Base-by-base conservation (phyloP, 352 stramenopile species). In the Pythium utonaiense region DNA sequence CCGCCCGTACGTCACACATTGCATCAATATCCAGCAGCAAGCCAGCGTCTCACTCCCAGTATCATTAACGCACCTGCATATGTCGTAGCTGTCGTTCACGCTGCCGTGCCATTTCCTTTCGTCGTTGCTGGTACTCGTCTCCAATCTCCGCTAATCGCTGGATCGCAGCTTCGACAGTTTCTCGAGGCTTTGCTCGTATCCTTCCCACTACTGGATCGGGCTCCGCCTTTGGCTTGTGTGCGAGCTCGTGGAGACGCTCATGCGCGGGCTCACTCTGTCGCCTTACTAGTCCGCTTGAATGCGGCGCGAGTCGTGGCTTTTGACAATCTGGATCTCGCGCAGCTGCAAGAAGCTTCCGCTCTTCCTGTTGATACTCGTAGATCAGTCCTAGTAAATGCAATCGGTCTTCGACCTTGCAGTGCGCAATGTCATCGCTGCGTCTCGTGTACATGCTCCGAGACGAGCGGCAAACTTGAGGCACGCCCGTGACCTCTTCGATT, bases 351-450 rank as follows among this genome's bases (percentile, higher is more conserved):
- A 72, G 53, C 13, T 67, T 47, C 4, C 77, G 71, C 40, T 86
- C 79, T 47, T 88, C 74, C 49, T 80, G 77, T 30, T 92, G 78
- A 49, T 86, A 81, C 34, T 86, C 67, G 33, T 90, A 90, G 42
- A 88, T 89, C 25, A 87, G 53, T 1, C 80, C 83, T 24, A 90
- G 73, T 30, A 88, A 57, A 41, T 89, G 78, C 13, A 92, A 57
- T 33, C 83, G 74, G 58, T 86, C 80, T 61, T 89, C 81, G 3
- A 88, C 78, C 57, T 85, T 83, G 55, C 83, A 88, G 1, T 66
- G 69, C 22, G 73, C 73, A 28, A 90, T 56, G 13, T 90, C 82
- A 50, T 89, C 62, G 16, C 70, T 52, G 12, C 74, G 71, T 25
- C 69, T 59, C 1, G 40, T 48, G 22, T 75, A 76, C n/a, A 88